Evolutionary conservation across 2,329 filamentous ascomycete genomes (phyloP), one percentile per base, ranked within the genome.

Genomic region (Arachnomyces sp.): DNA sequence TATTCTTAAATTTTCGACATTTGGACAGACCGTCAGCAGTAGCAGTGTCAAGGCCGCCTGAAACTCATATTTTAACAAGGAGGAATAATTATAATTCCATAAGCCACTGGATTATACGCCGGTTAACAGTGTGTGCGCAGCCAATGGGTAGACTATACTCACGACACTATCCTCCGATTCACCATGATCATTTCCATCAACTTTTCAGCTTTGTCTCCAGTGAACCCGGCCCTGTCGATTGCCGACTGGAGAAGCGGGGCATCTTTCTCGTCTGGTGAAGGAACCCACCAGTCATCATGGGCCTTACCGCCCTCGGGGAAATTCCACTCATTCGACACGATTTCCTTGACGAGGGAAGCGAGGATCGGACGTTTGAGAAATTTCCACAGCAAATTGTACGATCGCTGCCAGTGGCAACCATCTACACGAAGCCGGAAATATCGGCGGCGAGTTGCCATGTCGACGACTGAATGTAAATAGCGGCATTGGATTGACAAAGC

Each of bases 401-500:
- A 13, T 16, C 31, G 9, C 13, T 13, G 31, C 31, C 8, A 33
- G 31, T 33, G 17, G 9, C 17, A 8, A 3, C 31, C 31, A 16
- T 33, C 31, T 9, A 33, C 31, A 7, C 31, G 31, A 13, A 33
- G 8, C 1, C 31, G 31, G 13, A 13, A 16, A 33, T 33, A 33
- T 33, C 31, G 31, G 13, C 31, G 31, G 17, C 31, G 31, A 3
- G 9, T 13, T 13, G 13, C 3, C 31, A 33, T 11, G 17, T 33
- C 31, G 6, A n/a, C n/a, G 31, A 33, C 31, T 11, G 31, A 15
- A 33, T 33, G 31, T 4, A 33, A 14, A 33, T 3, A 3, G 13
- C 31, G 31, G 13, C 31, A 33, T 33, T 33, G 31, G 31, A 33
- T 13, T 13, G 31, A 33, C 13, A 33, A 14, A 33, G 31, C 31